Evolutionary conservation across 345 rosid genomes (phyloP), one percentile per base, ranked within the genome.

Genomic region (Heritiera littoralis): DNA sequence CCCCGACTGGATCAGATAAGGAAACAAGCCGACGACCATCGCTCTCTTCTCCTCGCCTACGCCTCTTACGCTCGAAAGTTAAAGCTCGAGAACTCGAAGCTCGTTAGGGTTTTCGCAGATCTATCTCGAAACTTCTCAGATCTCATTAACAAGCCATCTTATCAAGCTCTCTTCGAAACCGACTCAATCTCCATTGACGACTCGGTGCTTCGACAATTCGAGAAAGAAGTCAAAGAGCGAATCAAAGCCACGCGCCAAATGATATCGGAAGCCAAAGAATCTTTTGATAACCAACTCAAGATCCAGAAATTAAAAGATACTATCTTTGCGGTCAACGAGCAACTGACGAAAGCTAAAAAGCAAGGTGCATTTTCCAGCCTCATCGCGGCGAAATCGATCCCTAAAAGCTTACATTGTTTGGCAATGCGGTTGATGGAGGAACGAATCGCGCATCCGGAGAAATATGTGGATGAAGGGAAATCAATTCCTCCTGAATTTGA

Each of bases 341-440:
- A 92, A 79, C 80, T 96, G 67, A 92, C 94, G 0, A 92, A 92
- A 74, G 98, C 99, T 0, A 92, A 96, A 86, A 96, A 94, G 89
- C 98, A 94, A 79, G 98, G 99, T 5, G 99, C 98, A 0, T 96
- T 94, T 79, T 90, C 99, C 14, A 94, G 98, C 77, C 86, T 94
- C 82, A 96, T 96, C 65, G 98, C 98, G 20, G 99, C 99, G 0
- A 96, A 96, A 84, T 94, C 99, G 0, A 94, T 92, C 28, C 98
- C 99, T 0, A 96, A 94, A 74, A 92, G 99, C 63, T 78, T 96
- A 90, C 97, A 94, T 85, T 96, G 99, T 73, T 87, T 96, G 60
- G 87, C 99, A 0, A 96, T 96, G 99, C 88, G 97, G 87, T 72
- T 94, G 83, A 92, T 94, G 99, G 98, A 94, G 82, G 98, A 96